Percentiles rank a stretch among this genome's conserved stretches.
Conservation (phyloP, 495 filamentous ascomycete genomes). For the Chlorociboria aeruginascens region DNA sequence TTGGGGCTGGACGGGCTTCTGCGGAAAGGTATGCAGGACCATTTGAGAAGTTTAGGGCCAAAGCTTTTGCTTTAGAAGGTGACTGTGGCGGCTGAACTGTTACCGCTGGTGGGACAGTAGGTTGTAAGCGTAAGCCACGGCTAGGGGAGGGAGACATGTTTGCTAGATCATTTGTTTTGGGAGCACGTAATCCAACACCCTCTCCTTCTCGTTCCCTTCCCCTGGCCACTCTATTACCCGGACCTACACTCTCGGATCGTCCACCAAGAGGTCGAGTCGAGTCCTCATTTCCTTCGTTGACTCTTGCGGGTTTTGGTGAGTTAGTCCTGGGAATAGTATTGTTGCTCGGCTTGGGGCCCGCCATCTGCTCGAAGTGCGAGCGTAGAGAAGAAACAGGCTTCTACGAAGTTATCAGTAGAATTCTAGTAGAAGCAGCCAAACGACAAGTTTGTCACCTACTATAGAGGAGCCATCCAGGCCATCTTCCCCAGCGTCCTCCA, state of each 20-base stretch:
- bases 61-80: constrained; percentile 41
- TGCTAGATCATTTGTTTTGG: constrained; percentile 3
- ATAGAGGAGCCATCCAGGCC: constrained; percentile 47
- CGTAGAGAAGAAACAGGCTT: constrained; percentile 84
- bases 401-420: constrained; percentile 19
- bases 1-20: constrained; percentile 33
- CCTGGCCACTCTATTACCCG: background rate
- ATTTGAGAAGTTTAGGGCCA: constrained; percentile 26
- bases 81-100: constrained; percentile 65
- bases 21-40: constrained; percentile 30
- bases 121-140: constrained; percentile 3
- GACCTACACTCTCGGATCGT: constrained; percentile 1
- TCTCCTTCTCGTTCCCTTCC: constrained; percentile 9
- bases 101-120: constrained; percentile 41
- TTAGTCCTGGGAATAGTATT: constrained; percentile 17
- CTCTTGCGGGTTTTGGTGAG: constrained; percentile 19
- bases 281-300: constrained; percentile 1
- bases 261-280: background rate
- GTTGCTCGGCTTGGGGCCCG: constrained; percentile 32
- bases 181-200: constrained; percentile 2
- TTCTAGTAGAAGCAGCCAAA: constrained; percentile 17
- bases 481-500: constrained; percentile 20
- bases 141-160: constrained; percentile 28
- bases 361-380: constrained; percentile 85
- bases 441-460: constrained; percentile 25